A percentile compares a stretch with the other conserved stretches of the same genome.
Conservation (phyloP, 305 asterid species). For the Fraxinus floribunda region DNA sequence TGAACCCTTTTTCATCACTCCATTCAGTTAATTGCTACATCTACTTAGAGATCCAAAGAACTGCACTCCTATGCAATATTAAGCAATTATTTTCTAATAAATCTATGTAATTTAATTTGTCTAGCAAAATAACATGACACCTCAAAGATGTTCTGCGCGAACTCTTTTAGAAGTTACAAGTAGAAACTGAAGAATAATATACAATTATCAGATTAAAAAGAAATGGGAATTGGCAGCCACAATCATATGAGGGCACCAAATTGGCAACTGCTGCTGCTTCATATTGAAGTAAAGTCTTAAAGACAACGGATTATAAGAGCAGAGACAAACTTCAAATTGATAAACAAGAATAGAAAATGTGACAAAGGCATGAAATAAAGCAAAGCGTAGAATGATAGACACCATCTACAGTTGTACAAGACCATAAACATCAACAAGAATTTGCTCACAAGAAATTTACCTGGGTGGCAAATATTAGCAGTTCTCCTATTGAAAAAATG, state of each 20-base stretch:
- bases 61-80: not conserved
- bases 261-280: not conserved
- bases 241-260: not conserved
- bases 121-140: not conserved
- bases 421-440: conserved; percentile 7
- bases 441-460: conserved; percentile 31
- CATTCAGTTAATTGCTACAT: not conserved
- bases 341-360: not conserved
- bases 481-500: conserved; percentile 75
- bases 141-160: not conserved
- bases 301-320: not conserved
- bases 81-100: not conserved
- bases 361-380: not conserved
- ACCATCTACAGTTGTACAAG: not conserved
- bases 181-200: not conserved
- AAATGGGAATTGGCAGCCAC: not conserved
- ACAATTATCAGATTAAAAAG: not conserved
- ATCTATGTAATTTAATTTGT: not conserved
- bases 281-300: not conserved
- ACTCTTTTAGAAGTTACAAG: not conserved
- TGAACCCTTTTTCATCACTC: not conserved
- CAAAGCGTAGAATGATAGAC: not conserved
- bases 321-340: not conserved
- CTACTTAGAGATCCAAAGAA: not conserved
- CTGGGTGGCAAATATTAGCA: conserved; percentile 91